These are phyloP conservation scores for Ustilago cynodontis DNA, from an alignment of 1,284 basidiomycete species.

Conservation along the genomic window DNA sequence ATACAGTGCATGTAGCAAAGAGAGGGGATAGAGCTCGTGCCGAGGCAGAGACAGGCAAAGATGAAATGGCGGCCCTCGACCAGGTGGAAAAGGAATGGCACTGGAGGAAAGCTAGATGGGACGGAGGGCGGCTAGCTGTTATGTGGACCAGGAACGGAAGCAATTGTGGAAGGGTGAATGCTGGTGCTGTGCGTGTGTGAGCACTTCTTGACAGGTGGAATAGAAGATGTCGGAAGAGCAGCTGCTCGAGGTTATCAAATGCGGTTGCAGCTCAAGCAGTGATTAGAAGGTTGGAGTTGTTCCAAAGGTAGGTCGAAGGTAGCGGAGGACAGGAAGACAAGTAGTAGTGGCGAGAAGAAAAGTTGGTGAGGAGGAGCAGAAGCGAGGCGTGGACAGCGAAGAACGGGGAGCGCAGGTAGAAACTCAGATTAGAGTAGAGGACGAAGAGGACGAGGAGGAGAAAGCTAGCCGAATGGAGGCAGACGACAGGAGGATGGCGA, in stretches of 20 bases:
- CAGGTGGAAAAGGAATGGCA: neutral
- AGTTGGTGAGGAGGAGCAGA: constrained; percentile 32
- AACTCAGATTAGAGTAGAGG: constrained; percentile 3
- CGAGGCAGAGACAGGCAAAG: neutral
- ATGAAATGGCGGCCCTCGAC: neutral
- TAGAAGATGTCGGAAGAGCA: neutral
- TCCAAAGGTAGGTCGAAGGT: constrained; percentile 18
- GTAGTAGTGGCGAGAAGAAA: constrained; percentile 7
- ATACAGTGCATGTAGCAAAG: constrained; percentile 12
- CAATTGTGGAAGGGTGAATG: neutral
- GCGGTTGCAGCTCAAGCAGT: neutral
- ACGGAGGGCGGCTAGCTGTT: neutral
- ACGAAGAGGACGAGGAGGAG: neutral
- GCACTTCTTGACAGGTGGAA: constrained; percentile 5
- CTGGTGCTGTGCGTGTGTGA: neutral
- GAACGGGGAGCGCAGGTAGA: neutral
- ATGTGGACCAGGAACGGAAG: neutral
- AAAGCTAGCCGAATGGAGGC: neutral
- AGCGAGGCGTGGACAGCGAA: constrained; percentile 41
- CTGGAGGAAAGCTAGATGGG: neutral
- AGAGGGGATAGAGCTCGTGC: neutral
- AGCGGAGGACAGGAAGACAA: constrained; percentile 11
- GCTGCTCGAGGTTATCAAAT: neutral
- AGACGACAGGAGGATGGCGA: neutral
- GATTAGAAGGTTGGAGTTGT: constrained; percentile 13